phyloP scores from a whole-genome alignment of 805 yeast species.

The Candida easanensis region DNA sequence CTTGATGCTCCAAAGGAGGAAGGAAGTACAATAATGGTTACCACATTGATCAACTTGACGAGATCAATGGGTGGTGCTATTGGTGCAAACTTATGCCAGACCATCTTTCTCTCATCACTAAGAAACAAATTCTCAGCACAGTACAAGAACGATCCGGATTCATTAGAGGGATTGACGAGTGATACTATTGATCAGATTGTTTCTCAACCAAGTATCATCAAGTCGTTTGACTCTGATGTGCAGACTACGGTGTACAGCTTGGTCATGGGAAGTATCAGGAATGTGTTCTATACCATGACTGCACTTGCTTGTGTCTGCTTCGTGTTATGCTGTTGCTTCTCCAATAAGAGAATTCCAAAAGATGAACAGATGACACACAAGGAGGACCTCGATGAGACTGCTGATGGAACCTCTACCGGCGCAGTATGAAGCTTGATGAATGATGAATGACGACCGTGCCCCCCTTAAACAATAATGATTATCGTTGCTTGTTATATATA shows the following conservation, averaged over 20 bases:
- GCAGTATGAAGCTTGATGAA: no score
- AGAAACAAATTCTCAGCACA: not conserved
- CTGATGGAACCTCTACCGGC: no score
- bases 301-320: conserved; percentile 35
- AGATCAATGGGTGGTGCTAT: conserved; percentile 47
- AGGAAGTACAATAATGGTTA: conserved; percentile 48
- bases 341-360: conserved; percentile 41
- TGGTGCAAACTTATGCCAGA: conserved; percentile 40
- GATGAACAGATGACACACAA: not conserved
- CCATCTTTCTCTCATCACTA: conserved; percentile 34
- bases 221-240: not conserved
- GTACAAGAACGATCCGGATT: not conserved
- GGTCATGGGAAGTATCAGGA: conserved; percentile 36
- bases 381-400: not conserved
- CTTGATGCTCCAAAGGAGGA: conserved; percentile 48
- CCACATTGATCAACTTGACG: conserved; percentile 41
- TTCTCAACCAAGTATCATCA: not conserved
- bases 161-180: not conserved
- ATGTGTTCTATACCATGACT: conserved; percentile 38
- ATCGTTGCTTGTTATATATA: no score
- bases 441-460: no score
- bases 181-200: not conserved
- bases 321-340: conserved; percentile 33
- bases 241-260: conserved; percentile 9
- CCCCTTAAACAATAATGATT: no score